Conservation (phyloP, 345 rosid genomes). For the Noccaea caerulescens region DNA sequence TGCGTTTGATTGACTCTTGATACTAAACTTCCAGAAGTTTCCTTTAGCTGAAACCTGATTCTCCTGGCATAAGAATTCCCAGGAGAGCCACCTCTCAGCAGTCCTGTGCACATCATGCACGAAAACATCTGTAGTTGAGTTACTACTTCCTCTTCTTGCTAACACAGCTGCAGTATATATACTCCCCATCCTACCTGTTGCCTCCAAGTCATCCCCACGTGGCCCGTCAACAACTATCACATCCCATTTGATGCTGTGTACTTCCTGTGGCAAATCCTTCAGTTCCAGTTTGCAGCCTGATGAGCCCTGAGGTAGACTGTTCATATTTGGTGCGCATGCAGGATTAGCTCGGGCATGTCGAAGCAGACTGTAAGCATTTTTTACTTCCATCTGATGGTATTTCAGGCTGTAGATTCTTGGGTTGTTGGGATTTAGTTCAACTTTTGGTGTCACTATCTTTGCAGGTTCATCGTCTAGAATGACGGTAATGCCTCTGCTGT, state of each 20-base stretch:
- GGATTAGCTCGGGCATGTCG: slow-evolving; percentile 66
- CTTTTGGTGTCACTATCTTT: slow-evolving; percentile 50
- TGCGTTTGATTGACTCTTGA: slow-evolving; percentile 55
- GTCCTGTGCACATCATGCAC: slow-evolving; percentile 82
- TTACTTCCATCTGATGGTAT: slow-evolving; percentile 54
- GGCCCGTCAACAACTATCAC: slow-evolving; percentile 86
- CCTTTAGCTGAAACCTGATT: slow-evolving; percentile 81
- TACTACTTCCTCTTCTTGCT: slow-evolving; percentile 57
- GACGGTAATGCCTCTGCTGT: slow-evolving; percentile 65
- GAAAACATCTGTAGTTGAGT: slow-evolving; percentile 62
- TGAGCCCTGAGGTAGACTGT: slow-evolving; percentile 41
- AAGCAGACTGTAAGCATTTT: slow-evolving; percentile 71
- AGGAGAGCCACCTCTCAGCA: slow-evolving; percentile 86
- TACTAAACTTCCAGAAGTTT: slow-evolving; percentile 66
- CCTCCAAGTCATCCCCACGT: slow-evolving; percentile 60
- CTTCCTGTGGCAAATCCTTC: slow-evolving; percentile 60
- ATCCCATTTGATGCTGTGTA: slow-evolving; percentile 69
- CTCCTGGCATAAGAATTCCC: slow-evolving; percentile 87
- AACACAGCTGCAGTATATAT: slow-evolving; percentile 73
- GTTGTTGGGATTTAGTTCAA: slow-evolving; percentile 44
- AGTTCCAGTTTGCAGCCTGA: slow-evolving; percentile 62
- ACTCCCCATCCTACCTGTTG: slow-evolving; percentile 81
- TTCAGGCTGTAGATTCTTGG: slow-evolving; percentile 60
- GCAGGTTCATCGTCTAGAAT: slow-evolving; percentile 68
- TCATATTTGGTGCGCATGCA: slow-evolving; percentile 53